Evolutionary conservation across 2,329 filamentous ascomycete genomes (phyloP).

Genomic region (Amesomyces nigricolor): DNA sequence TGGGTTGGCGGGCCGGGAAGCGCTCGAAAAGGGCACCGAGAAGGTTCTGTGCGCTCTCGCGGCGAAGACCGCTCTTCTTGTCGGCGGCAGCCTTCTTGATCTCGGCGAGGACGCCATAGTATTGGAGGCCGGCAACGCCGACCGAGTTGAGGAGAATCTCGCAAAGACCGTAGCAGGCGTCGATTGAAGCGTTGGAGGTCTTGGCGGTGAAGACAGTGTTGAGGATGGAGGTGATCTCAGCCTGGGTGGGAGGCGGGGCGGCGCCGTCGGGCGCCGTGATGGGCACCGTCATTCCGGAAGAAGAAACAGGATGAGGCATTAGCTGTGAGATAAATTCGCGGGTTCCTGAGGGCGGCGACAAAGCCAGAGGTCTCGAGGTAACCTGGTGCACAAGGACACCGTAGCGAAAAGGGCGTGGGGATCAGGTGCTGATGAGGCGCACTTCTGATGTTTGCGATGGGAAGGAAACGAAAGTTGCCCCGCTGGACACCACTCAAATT

Average conservation of each 20-base stretch:
- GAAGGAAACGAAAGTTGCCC: background rate
- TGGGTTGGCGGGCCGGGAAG: conserved; percentile 68
- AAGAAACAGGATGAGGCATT: conserved; percentile 22
- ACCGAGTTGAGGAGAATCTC: conserved; percentile 50
- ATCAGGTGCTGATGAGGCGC: conserved; percentile 4
- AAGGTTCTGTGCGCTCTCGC: conserved; percentile 92
- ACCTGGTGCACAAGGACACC: background rate
- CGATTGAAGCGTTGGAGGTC: conserved; percentile 63
- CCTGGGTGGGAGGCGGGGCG: conserved; percentile 54
- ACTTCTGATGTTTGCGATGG: background rate
- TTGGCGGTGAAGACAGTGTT: conserved; percentile 63
- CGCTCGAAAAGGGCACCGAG: conserved; percentile 90
- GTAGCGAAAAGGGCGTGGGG: background rate
- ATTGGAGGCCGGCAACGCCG: conserved; percentile 46
- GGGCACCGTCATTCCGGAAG: conserved; percentile 27
- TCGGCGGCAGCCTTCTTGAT: conserved; percentile 72
- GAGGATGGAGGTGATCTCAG: conserved; percentile 61
- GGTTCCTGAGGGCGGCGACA: background rate
- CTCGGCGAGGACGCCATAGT: conserved; percentile 51
- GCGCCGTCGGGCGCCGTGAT: conserved; percentile 25
- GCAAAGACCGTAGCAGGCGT: conserved; percentile 57
- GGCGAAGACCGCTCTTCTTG: conserved; percentile 82
- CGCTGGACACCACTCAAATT: background rate
- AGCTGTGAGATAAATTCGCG: background rate
- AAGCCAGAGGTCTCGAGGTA: background rate